phyloP scores from a whole-genome alignment of 306 rosid genomes.

The Mimosa pudica region DNA sequence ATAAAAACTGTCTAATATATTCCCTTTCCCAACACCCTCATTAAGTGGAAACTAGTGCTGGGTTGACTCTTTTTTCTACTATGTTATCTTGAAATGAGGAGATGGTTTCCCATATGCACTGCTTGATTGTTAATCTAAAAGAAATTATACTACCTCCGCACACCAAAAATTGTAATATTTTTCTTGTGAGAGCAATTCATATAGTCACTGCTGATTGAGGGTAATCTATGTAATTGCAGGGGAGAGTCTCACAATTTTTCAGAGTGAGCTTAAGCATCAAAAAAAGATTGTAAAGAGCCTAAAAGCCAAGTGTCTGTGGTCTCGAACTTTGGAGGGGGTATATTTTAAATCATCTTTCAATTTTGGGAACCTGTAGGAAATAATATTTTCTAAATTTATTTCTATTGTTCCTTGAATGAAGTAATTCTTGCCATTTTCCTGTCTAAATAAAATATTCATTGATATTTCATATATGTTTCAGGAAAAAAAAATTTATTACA shows the following conservation, averaged over 20 bases:
- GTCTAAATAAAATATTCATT: slow-evolving; percentile 5
- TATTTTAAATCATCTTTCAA: slow-evolving; percentile 30
- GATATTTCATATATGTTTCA: slow-evolving; percentile 6
- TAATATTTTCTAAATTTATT: slow-evolving; percentile 25
- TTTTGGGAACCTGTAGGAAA: slow-evolving; percentile 15
- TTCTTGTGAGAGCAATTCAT: slow-evolving; percentile 65
- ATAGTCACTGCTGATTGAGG: neutral
- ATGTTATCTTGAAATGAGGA: neutral
- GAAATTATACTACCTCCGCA: slow-evolving; percentile 13
- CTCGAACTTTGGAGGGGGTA: slow-evolving; percentile 87
- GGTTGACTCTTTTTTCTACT: too few relatives aligned
- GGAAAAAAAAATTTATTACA: slow-evolving; percentile 8
- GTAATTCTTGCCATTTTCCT: neutral
- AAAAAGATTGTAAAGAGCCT: slow-evolving; percentile 79
- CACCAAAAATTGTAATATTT: slow-evolving; percentile 27
- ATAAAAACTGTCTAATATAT: too few relatives aligned
- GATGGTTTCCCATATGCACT: slow-evolving; percentile 21
- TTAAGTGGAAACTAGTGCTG: too few relatives aligned
- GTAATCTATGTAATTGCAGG: slow-evolving; percentile 57
- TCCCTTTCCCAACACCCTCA: too few relatives aligned
- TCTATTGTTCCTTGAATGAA: slow-evolving; percentile 28
- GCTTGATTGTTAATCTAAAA: slow-evolving; percentile 22
- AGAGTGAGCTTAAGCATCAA: slow-evolving; percentile 81
- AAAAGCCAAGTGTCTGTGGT: slow-evolving; percentile 95
- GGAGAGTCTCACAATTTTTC: slow-evolving; percentile 71